Conservation (phyloP, 495 filamentous ascomycete species). For the Polyplosphaeria fusca region DNA sequence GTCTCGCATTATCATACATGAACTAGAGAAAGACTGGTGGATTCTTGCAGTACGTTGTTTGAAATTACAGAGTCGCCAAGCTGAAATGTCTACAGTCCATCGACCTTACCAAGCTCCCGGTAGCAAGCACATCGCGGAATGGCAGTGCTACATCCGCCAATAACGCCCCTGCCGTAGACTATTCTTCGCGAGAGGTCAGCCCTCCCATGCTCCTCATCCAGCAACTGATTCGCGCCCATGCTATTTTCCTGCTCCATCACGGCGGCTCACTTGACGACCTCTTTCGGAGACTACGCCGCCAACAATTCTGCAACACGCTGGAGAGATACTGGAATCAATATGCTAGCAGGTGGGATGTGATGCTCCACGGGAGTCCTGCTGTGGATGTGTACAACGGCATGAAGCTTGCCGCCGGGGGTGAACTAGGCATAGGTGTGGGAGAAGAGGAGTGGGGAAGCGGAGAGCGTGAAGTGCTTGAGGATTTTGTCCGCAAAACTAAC, state of each 20-base stretch:
- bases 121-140: constrained; percentile 27
- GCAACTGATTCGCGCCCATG: constrained; percentile 78
- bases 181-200: constrained; percentile 83
- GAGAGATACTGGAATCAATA: constrained; percentile 82
- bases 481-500: constrained; percentile 62
- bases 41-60: constrained; percentile 76
- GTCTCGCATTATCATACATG: constrained; percentile 74
- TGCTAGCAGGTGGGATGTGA: constrained; percentile 78
- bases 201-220: constrained; percentile 73
- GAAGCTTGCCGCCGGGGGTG: constrained; percentile 86
- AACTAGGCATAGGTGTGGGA: constrained; percentile 88
- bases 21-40: constrained; percentile 92
- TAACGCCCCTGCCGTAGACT: constrained; percentile 53
- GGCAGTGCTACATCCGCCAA: constrained; percentile 25
- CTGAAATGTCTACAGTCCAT: constrained; percentile 53
- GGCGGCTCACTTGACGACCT: constrained; percentile 63
- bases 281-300: constrained; percentile 57
- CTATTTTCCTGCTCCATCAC: constrained; percentile 84
- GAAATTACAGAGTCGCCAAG: background rate
- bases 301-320: constrained; percentile 61
- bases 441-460: constrained; percentile 92
- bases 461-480: constrained; percentile 86
- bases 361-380: constrained; percentile 84
- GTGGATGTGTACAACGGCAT: constrained; percentile 75
- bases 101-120: constrained; percentile 64